Evolutionary conservation across 2,329 filamentous ascomycete genomes (phyloP).

Genomic region (Fusarium coicis): DNA sequence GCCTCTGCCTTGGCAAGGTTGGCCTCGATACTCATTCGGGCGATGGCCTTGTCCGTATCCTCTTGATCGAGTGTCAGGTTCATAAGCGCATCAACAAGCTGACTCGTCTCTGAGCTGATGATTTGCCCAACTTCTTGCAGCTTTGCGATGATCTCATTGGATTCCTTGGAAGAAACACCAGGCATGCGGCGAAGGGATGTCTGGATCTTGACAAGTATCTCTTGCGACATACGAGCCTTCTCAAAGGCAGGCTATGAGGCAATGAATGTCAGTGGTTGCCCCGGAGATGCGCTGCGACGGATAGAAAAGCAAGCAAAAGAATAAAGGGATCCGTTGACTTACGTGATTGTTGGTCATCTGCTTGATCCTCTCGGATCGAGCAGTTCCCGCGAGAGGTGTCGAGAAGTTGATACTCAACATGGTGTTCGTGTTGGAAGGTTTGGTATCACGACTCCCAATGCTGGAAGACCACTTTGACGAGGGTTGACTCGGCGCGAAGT

Average conservation of each 20-base stretch:
- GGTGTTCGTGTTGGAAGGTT: slow-evolving; percentile 26
- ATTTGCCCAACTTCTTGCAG: slow-evolving; percentile 52
- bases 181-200: slow-evolving; percentile 54
- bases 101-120: slow-evolving; percentile 52
- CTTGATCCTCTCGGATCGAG: slow-evolving; percentile 51
- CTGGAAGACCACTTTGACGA: slow-evolving; percentile 34
- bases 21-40: slow-evolving; percentile 53
- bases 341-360: slow-evolving; percentile 54
- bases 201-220: slow-evolving; percentile 52
- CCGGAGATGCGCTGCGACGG: not conserved
- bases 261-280: not conserved
- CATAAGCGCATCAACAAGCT: slow-evolving; percentile 53
- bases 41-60: slow-evolving; percentile 52
- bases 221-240: slow-evolving; percentile 49
- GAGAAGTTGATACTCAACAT: slow-evolving; percentile 55
- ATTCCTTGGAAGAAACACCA: slow-evolving; percentile 50
- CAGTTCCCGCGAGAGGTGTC: slow-evolving; percentile 52
- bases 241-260: slow-evolving; percentile 48
- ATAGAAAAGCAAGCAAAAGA: not conserved
- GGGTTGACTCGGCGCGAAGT: slow-evolving; percentile 14
- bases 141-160: slow-evolving; percentile 49
- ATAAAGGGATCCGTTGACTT: slow-evolving; percentile 27
- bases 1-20: slow-evolving; percentile 50
- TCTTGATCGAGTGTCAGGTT: slow-evolving; percentile 52
- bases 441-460: slow-evolving; percentile 24